Evolutionary conservation across 495 filamentous ascomycete species (phyloP), one percentile per base, ranked within the genome.

Genomic region (Trichoderma reesei): DNA sequence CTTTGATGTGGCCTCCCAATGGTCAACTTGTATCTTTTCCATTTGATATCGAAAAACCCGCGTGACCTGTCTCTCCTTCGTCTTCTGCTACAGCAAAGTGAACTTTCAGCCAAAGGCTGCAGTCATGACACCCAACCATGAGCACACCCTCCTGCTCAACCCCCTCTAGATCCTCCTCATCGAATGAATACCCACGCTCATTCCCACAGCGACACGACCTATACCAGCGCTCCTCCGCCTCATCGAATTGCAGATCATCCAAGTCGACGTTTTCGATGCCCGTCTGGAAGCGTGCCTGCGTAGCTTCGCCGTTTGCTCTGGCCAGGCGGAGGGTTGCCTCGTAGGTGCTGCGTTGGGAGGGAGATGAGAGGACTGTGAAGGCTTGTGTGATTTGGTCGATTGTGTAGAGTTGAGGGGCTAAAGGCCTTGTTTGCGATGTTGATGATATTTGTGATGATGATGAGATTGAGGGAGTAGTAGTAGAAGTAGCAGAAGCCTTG

Each of bases 241-340:
- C 82, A 63, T 88, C 83, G 65, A 75, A 86, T 1, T 67, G 73
- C 37, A 96, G 72, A 67, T 91, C 90, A 70, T 94, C 91, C 31
- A 96, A 75, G 76, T 96, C 92, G n/a, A 94, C 80, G 1, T 82
- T 82, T 72, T 95, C 90, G 38, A 91, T 72, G 2, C 89, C 90
- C 0, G 87, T 88, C 64, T 84, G 85, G 70, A 85, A 86, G 1
- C 73, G 71, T 7, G 34, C 34, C 7, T 41, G 36, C 14, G 18
- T n/a, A 11, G 33, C 61, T 9, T 46, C 41, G 20, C n/a, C 41
- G 3, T 41, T 42, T 3, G 61, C 31, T 16, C 51, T 56, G n/a
- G 39, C 6, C 3, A 63, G 61, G 3, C 61, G 61, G 37, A 88
- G 78, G 0, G 72, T 65, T 0, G 77, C 80, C 71, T 95, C 87